Base-by-base conservation (phyloP, 2,329 filamentous ascomycete genomes). In the Aspergillus sp. region DNA sequence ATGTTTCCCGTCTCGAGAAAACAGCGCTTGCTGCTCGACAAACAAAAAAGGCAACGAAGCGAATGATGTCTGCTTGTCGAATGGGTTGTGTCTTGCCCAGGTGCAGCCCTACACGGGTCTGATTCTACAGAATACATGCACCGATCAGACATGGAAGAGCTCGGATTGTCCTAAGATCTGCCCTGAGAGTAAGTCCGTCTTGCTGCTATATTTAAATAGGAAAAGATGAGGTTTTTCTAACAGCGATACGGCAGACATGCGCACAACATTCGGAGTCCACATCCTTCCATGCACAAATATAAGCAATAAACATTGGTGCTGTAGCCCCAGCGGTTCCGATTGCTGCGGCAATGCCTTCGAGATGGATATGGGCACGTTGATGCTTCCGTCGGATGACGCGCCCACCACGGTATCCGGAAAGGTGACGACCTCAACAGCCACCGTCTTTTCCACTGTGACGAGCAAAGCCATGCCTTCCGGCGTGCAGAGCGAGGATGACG, bases 261-360 rank as follows among this genome's bases (percentile, higher is more conserved):
- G 36, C 36, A 42, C 36, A 6, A n/a, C 36, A n/a, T 42, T 42
- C 14, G 56, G 51, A 2, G 51, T 58, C n/a, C 52, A 55, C 16
- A 20, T 58, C n/a, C 52, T 58, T 2, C 56, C 56, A 4, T 55
- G 56, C n/a, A 31, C 52, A 2, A 42, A 14, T 1, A n/a, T 16
- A 16, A 39, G 32, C 18, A 55, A 32, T 20, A 32, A 29, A 22
- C 56, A 55, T 24, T 59, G 57, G 57, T 59, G 57, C 18, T 59
- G 57, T 20, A 59, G 57, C 22, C 3, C 20, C 6, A 53, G 32
- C 24, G 57, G 57, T 5, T 46, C 54, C 5, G 31, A 59, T 32
- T 59, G 57, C 49, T 59, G 57, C 49, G 54, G 45, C 3, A 11
- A 50, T 12, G 57, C 54, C 14, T 52, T 42, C 18, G 49, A 55